Evolutionary conservation across 768 basidiomycete genomes (phyloP).

Genomic region (Cystobasidium ongulense): DNA sequence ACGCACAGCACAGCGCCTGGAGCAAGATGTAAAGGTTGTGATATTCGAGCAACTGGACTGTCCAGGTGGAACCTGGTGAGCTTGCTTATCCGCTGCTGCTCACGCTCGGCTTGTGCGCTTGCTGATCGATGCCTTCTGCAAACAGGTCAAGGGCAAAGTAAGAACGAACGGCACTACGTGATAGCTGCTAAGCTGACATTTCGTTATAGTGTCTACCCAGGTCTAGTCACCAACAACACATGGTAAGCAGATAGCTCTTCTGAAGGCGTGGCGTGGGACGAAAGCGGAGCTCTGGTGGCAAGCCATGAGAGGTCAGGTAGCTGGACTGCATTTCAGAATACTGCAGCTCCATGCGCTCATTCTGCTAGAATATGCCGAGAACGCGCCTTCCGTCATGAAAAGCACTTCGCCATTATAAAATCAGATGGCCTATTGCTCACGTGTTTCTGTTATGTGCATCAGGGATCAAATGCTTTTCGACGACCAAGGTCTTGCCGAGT

Average conservation of each 20-base stretch:
- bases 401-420: no score
- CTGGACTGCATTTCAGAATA: no score
- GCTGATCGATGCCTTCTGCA: background rate
- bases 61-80: conserved; percentile 24
- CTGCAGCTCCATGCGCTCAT: no score
- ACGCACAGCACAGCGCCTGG: conserved; percentile 2
- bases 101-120: background rate
- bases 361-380: no score
- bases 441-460: background rate
- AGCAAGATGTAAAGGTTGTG: background rate
- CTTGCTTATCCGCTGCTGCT: background rate
- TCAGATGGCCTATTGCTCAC: background rate
- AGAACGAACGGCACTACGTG: background rate
- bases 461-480: conserved; percentile 27
- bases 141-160: conserved; percentile 7
- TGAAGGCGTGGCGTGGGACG: no score
- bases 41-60: conserved; percentile 7
- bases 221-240: conserved; percentile 26
- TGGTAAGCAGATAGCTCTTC: conserved; percentile 13
- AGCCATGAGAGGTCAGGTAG: no score
- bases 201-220: conserved; percentile 1
- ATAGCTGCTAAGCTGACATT: background rate
- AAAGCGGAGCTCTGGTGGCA: no score
- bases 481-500: background rate
- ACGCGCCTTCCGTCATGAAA: no score